Conservation (phyloP, 805 yeast species). For the Candida germanica region DNA sequence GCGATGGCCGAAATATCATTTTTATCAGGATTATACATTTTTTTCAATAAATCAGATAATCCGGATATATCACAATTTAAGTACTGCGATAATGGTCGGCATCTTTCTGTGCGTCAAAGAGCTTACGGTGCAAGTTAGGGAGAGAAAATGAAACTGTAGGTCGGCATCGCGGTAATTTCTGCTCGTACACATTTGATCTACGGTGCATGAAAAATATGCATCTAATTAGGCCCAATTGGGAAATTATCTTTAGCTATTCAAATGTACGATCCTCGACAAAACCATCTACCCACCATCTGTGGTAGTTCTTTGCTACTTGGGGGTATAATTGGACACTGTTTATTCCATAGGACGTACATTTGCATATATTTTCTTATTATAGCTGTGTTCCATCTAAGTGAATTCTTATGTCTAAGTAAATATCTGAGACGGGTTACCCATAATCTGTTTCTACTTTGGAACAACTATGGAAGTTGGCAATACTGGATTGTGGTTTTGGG, state of each 20-base stretch:
- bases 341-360: constrained; percentile 1
- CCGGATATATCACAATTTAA: too few relatives aligned
- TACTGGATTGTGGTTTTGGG: constrained; percentile 27
- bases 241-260: too few relatives aligned
- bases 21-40: constrained; percentile 23
- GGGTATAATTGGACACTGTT: constrained; percentile 10
- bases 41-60: too few relatives aligned
- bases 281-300: constrained; percentile 17
- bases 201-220: too few relatives aligned
- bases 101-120: too few relatives aligned
- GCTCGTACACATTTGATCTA: too few relatives aligned
- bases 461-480: constrained; percentile 31
- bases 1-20: constrained; percentile 30
- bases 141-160: too few relatives aligned
- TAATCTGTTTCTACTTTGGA: constrained; percentile 32
- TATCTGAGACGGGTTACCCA: constrained; percentile 25
- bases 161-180: too few relatives aligned
- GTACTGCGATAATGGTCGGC: too few relatives aligned
- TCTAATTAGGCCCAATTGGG: too few relatives aligned
- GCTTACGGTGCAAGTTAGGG: too few relatives aligned
- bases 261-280: constrained; percentile 12
- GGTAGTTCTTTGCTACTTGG: constrained; percentile 19
- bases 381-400: constrained; percentile 16
- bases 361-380: constrained; percentile 1
- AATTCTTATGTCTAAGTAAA: constrained; percentile 23